Base-by-base conservation (phyloP, 768 basidiomycete species). In the Lactifluus piperatus region DNA sequence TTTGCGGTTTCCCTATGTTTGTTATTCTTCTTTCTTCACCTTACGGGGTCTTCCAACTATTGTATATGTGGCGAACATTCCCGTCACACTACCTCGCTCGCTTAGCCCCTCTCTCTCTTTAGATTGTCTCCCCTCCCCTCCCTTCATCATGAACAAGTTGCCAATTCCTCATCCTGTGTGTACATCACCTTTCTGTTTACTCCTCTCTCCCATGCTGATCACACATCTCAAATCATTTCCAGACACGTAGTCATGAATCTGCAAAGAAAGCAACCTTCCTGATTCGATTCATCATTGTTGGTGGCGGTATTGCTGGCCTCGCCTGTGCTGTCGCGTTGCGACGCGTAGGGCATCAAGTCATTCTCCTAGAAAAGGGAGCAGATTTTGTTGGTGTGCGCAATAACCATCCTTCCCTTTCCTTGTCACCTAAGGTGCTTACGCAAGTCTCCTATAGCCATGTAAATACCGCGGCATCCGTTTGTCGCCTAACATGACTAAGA, bases 401-500 rank as follows among this genome's bases (percentile, higher is more conserved):
- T 32, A 48, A 18, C 26, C 6, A 16, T 14, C 44, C 8, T 30
- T 50, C 16, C 52, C 6, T 10, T 24, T 30, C 32, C 14, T 48
- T 4, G 2, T 24, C 11, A 36, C 24, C 39, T 16, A 18, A 13
- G 5, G 5, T 29, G 29, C 36, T 59, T 32, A 30, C 39, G 20
- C 9, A 18, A 5, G 47, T 36, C 51, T 36, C 39, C 2, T n/a
- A 20, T n/a, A 62, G 54, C 9, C 56, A 34, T 50, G 47, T 60
- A 62, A 39, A 34, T 16, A 57, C 27, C 64, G 69, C 13, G 72
- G 72, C 5, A 51, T 71, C 24, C 66, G 71, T 1, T 62, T 74
- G 51, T 69, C 73, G 29, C 74, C 75, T 1, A 76, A 75, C 54
- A 65, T 73, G 66, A 68, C 70, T 45, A 71, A 73, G 54, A 68